Evolutionary conservation across 2,329 filamentous ascomycete genomes (phyloP), one percentile per base, ranked within the genome.

Genomic region (Cercospora sp.): DNA sequence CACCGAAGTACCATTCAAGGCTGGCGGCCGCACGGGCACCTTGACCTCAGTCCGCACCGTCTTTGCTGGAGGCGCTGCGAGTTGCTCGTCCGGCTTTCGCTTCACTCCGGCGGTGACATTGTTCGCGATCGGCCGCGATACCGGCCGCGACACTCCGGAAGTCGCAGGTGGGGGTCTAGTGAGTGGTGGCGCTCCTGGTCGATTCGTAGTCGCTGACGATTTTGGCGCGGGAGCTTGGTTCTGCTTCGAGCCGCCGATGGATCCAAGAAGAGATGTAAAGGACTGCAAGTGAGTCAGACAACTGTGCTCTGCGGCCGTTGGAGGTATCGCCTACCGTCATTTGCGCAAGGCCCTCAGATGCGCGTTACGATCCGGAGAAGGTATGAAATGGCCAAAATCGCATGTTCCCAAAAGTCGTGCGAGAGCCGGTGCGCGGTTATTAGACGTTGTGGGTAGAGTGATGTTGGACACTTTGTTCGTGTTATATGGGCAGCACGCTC

Each of bases 81-180:
- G 79, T 62, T 74, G 71, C 71, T 79, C 75, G 66, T 82, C 76
- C 72, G 78, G 71, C 65, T 77, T 78, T 60, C 78, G 73, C 72
- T 79, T 77, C 53, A 76, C 68, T 30, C 75, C 74, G 57, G 76
- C 73, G 26, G 72, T 72, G 1, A 73, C 70, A 70, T 76, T 74
- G 63, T 65, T 74, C 5, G 74, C 55, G 10, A 66, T 68, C n/a
- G 71, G 70, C 53, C 70, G 70, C 40, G 67, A 64, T 58, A n/a
- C 60, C 12, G 71, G 70, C 57, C 70, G 70, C 26, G 67, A 64
- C 51, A 18, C 60, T 33, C 57, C 62, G 61, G 71, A 70, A 51
- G 18, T 63, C 66, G 64, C 67, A 59, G 72, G 59, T 31, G 68
- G 53, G 45, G 62, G 48, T 36, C 16, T 31, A 20, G 36, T 20